Base-by-base conservation (phyloP, 495 filamentous ascomycete genomes). In the Aspergillus ostianus region DNA sequence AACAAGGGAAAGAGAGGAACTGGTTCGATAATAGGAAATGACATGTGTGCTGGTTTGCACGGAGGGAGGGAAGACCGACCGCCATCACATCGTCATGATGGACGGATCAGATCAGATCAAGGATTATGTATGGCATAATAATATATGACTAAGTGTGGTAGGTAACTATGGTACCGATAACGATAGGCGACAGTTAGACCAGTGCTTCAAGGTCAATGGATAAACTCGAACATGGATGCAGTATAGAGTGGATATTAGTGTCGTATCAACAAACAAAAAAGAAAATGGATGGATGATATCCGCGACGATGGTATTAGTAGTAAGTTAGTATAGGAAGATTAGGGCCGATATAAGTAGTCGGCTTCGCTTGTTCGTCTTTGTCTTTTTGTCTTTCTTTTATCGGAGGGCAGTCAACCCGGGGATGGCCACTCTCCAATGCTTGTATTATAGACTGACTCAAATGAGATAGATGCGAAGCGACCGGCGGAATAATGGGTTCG, bases 371-470 rank as follows among this genome's bases (percentile, higher is more conserved):
- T 4, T 32, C 6, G 29, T 32, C 29, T 10, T n/a, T n/a, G n/a
- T n/a, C n/a, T n/a, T n/a, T 13, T 17, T 15, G 36, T 41, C 36
- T 41, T 41, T 15, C 36, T 41, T 36, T 41, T 6, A 32, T 32
- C 6, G 13, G 36, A 41, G 13, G 10, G 10, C 3, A 8, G 29
- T 32, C 8, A 18, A 47, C 7, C 8, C 1, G 17, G 21, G 50
- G 20, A 30, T 32, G 6, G 15, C 21, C 15, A 52, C 50, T 52
- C 50, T 21, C 17, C 26, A 21, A n/a, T 52, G 20, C n/a, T 27
- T 29, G 50, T 27, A 52, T 27, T 27, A 52, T 8, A 49, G 9
- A 49, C n/a, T 32, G 47, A 49, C 47, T 52, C 27, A 6, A 41
- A 2, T 41, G 36, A 41, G 36, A 41, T 17, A 36, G 10, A 41